These are phyloP conservation scores for Scheffersomyces ergatensis DNA, from an alignment of 805 yeast genomes.

Conservation along the genomic window DNA sequence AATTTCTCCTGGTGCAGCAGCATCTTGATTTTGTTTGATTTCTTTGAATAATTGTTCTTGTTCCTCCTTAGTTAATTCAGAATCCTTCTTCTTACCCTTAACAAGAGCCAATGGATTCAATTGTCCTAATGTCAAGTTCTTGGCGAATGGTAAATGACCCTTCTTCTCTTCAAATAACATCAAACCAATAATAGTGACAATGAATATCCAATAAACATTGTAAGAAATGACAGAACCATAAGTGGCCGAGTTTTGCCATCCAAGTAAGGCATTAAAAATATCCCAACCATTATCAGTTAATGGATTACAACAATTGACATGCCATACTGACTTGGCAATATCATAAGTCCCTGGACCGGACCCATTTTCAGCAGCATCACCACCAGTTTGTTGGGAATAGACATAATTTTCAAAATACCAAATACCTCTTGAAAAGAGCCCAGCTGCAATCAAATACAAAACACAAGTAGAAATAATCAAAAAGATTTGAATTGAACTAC, in stretches of 20 bases:
- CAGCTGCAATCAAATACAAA: conserved; percentile 86
- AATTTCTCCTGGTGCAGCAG: neutral
- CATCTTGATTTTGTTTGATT: conserved; percentile 16
- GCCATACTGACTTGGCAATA: conserved; percentile 80
- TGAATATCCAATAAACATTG: conserved; percentile 78
- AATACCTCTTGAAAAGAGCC: conserved; percentile 88
- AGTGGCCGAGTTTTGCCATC: conserved; percentile 98
- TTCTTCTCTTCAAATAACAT: conserved; percentile 81
- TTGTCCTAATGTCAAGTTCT: conserved; percentile 32
- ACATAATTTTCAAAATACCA: conserved; percentile 81
- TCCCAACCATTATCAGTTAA: conserved; percentile 94
- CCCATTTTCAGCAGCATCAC: conserved; percentile 93
- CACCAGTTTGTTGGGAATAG: conserved; percentile 72
- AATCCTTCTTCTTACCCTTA: conserved; percentile 54
- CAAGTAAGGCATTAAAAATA: conserved; percentile 88
- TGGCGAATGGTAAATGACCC: conserved; percentile 76
- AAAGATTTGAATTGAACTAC: conserved; percentile 81
- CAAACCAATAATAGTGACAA: conserved; percentile 45
- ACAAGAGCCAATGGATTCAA: conserved; percentile 76
- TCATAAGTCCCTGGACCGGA: conserved; percentile 95
- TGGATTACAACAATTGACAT: conserved; percentile 96
- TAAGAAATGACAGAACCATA: conserved; percentile 88
- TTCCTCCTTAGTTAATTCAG: conserved; percentile 23
- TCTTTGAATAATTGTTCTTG: conserved; percentile 34
- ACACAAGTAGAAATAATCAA: conserved; percentile 84